Percentiles rank a stretch among this genome's conserved stretches.
Conservation (phyloP, 2,329 filamentous ascomycete species). For the Bertia moriformis region DNA sequence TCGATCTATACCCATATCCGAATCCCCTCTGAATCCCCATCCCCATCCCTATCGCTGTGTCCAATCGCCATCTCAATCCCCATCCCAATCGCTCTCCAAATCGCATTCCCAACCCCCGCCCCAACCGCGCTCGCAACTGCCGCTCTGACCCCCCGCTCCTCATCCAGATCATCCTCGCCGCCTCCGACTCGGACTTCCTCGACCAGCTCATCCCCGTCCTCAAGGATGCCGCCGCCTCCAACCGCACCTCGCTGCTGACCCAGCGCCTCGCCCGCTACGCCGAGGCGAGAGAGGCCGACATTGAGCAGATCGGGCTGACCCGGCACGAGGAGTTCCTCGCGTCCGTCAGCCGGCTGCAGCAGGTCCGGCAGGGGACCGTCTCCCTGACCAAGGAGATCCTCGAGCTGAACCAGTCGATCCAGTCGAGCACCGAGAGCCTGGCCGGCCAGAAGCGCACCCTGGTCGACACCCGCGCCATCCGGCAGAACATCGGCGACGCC, state of each 20-base stretch:
- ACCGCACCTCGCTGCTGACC: constrained; percentile 58
- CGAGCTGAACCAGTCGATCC: constrained; percentile 83
- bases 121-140: too few relatives aligned
- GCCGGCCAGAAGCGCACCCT: constrained; percentile 88
- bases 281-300: constrained; percentile 74
- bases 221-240: constrained; percentile 70
- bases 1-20: too few relatives aligned
- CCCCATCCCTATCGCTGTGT: too few relatives aligned
- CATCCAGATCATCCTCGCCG: constrained; percentile 73
- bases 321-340: constrained; percentile 94
- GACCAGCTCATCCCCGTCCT: constrained; percentile 90
- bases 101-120: too few relatives aligned
- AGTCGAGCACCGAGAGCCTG: constrained; percentile 83
- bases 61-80: neutral
- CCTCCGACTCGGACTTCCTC: constrained; percentile 83
- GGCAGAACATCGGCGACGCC: constrained; percentile 90
- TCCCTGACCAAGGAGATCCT: constrained; percentile 80
- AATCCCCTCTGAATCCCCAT: too few relatives aligned
- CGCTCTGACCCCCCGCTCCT: too few relatives aligned
- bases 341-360: constrained; percentile 86
- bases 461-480: constrained; percentile 79
- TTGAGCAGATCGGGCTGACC: constrained; percentile 84
- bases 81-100: neutral
- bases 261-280: constrained; percentile 71
- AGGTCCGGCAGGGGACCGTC: constrained; percentile 80